Conservation (phyloP, 495 filamentous ascomycete species). For the Penicillium argentinense region DNA sequence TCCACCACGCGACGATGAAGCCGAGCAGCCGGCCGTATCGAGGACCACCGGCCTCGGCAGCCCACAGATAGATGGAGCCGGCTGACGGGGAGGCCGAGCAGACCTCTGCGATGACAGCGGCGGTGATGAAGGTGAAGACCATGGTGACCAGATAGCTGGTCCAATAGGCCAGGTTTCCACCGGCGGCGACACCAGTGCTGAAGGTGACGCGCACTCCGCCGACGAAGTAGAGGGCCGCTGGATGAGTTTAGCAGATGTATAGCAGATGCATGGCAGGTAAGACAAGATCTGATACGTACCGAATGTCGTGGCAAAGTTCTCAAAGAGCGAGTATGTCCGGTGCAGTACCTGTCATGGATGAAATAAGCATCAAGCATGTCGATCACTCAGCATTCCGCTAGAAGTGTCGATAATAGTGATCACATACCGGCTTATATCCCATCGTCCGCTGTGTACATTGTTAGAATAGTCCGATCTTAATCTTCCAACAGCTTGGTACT, state of each 20-base stretch:
- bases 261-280: no score
- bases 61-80: conserved; percentile 59
- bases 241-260: neutral
- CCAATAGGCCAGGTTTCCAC: conserved; percentile 57
- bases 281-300: conserved; percentile 31
- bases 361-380: conserved; percentile 1
- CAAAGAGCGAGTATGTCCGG: conserved; percentile 49
- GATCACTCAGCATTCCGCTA: neutral
- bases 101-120: conserved; percentile 56
- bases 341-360: conserved; percentile 42
- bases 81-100: conserved; percentile 57
- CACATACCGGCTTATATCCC: conserved; percentile 50
- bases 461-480: conserved; percentile 21
- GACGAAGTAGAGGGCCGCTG: conserved; percentile 58
- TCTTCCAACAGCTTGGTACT: conserved; percentile 8
- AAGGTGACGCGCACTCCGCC: conserved; percentile 57
- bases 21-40: conserved; percentile 52
- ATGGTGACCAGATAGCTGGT: conserved; percentile 57
- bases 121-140: conserved; percentile 58
- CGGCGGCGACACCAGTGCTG: conserved; percentile 56
- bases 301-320: conserved; percentile 57
- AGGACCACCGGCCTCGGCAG: conserved; percentile 55
- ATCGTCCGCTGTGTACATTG: conserved; percentile 38
- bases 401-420: no score
- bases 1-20: conserved; percentile 60